Evolutionary conservation across 176 grass and related monocot genomes (phyloP), one percentile per base, ranked within the genome.

Genomic region (Rhynchospora breviuscula): DNA sequence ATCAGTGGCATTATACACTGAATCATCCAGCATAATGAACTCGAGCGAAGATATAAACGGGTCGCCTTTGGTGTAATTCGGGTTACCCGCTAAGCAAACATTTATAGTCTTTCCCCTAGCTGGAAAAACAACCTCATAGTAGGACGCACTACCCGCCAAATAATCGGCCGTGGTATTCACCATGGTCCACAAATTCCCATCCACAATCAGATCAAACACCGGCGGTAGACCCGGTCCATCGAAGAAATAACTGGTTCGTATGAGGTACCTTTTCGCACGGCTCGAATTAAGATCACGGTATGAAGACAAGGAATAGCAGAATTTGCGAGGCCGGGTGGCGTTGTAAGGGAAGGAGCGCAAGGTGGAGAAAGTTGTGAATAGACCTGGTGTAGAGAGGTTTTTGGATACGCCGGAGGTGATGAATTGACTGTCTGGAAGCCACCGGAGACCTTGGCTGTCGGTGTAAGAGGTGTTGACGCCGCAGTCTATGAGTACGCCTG

Each of bases 1-100:
- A 86, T 93, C 21, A 40, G 96, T 99, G 31, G 91, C 85, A 81
- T 99, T 99, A 75, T 99, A 99, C 59, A 99, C 96, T 35, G 91
- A 73, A 63, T 95, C 70, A 43, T 91, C 65, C 47, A 99, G 69
- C 86, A 90, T 87, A 47, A 99, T 91, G 23, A 95, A 67, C 88
- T 99, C 93, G 54, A 99, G 86, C 21, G 96, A 63, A 56, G 91
- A 91, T 78, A 99, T 93, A 84, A 99, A 99, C 5, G 92, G 96
- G 18, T 85, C 77, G 46, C 86, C 83, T 11, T 87, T 60, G 15
- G 96, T 95, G 26, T 95, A 93, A n/a, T 77, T 79, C 18, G 62
- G 51, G 85, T 99, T 95, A 48, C 80, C 88, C 7, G 89, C 92
- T 15, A 98, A 78, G 63, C 96, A 98, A 83, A 98, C 84, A 52